phyloP scores from a whole-genome alignment of 1,284 basidiomycete species.

The Neotropicomus parvogracilis region DNA sequence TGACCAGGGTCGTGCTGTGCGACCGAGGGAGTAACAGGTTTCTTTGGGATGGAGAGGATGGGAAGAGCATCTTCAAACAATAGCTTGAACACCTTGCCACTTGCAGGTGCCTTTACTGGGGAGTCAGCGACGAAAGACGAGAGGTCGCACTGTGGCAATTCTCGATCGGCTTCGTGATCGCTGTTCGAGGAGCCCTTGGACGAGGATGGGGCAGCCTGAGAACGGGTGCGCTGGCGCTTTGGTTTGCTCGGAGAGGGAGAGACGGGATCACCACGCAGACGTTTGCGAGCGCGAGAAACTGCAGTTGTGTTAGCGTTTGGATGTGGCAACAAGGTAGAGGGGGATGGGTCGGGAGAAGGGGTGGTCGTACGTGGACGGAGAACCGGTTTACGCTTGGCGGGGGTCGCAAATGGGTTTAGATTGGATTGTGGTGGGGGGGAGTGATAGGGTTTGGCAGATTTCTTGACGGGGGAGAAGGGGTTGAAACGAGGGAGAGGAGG shows the following conservation, averaged over 20 bases:
- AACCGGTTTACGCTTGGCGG: conserved; percentile 42
- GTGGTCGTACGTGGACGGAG: conserved; percentile 27
- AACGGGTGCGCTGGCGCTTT: conserved; percentile 54
- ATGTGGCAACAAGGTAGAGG: conserved; percentile 32
- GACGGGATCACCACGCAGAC: conserved; percentile 73
- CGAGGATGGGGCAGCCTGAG: conserved; percentile 34
- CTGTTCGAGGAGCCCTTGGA: conserved; percentile 32
- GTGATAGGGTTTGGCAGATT: conserved; percentile 37
- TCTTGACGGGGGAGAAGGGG: conserved; percentile 75
- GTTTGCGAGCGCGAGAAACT: conserved; percentile 68
- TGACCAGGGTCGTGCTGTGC: conserved; percentile 1
- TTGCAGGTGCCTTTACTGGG: conserved; percentile 57
- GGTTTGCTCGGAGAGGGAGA: conserved; percentile 75
- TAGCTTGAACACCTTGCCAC: conserved; percentile 57
- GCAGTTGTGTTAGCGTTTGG: conserved; percentile 36
- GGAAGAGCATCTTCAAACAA: conserved; percentile 58
- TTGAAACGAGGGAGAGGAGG: conserved; percentile 56
- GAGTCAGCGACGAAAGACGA: conserved; percentile 62
- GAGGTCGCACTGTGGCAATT: conserved; percentile 24
- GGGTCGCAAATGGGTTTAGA: conserved; percentile 55
- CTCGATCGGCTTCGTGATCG: conserved; percentile 39
- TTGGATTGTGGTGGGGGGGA: conserved; percentile 7
- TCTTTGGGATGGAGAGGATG: conserved; percentile 26
- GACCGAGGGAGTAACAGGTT: neutral
- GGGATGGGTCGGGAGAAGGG: conserved; percentile 40